Evolutionary conservation across 2,329 filamentous ascomycete genomes (phyloP), one percentile per base, ranked within the genome.

Genomic region (Paraphaeosphaeria sporulosa): DNA sequence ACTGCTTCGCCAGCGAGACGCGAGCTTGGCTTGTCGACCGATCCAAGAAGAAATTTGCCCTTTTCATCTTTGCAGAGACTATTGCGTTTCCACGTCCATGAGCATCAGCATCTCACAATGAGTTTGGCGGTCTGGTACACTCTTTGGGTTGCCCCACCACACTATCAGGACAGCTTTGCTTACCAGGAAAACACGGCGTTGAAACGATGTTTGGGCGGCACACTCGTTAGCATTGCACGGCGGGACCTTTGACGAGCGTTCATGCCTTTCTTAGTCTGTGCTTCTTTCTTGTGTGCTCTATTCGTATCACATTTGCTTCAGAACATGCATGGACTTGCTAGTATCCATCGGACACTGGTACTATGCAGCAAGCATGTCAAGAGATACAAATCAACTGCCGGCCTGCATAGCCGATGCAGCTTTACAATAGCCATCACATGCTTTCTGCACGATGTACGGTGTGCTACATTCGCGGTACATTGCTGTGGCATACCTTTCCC

Each of bases 191-290:
- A 12, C 36, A 40, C 15, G 49, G 49, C 49, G 21, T 52, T 52
- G 21, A 27, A 40, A n/a, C 13, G 2, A 52, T 27, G 34, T 15
- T 42, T 40, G 49, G 49, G 13, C 10, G 34, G 49, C 15, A 4
- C 15, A 1, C 34, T 40, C 10, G 13, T 23, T 4, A 5, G 19
- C 13, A 25, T 23, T 25, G 8, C 15, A 40, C 10, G 49, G 49
- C 13, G 36, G 21, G 34, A 40, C 21, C 23, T 10, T 52, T 52
- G 49, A 50, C 46, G 46, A 50, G 47, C 47, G 19, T 36, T 42
- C 36, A 38, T 40, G 15, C 5, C 3, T 32, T 9, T 32, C 30
- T 40, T 13, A 13, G 8, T 6, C 3, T 32, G 5, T 32, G 2
- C 38, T 13, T 15, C 32, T 36, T 38, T 23, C 32, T 38, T 27